Evolutionary conservation across 2,329 filamentous ascomycete genomes (phyloP).

Genomic region (Pseudogymnoascus sp.): DNA sequence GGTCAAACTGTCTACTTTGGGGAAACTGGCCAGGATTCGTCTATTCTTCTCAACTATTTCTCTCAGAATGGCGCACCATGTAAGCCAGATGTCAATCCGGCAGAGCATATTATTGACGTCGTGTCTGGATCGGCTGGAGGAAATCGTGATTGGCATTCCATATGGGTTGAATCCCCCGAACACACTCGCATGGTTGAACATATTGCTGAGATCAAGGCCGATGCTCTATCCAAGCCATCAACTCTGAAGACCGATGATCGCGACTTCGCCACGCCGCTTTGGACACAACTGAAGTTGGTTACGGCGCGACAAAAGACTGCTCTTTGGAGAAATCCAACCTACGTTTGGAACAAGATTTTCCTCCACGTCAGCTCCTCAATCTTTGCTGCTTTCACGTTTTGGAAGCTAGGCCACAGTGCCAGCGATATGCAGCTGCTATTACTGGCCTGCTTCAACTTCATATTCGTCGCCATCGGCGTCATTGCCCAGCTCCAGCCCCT

Average conservation of each 20-base stretch:
- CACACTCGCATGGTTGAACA: constrained; percentile 48
- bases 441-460: constrained; percentile 56
- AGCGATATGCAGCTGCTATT: constrained; percentile 46
- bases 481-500: constrained; percentile 52
- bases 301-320: constrained; percentile 53
- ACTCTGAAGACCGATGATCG: constrained; percentile 44
- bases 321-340: constrained; percentile 55
- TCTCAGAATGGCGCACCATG: constrained; percentile 50
- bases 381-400: constrained; percentile 56
- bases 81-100: constrained; percentile 44
- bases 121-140: constrained; percentile 42
- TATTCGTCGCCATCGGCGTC: constrained; percentile 52
- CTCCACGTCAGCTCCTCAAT: constrained; percentile 49
- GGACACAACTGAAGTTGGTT: constrained; percentile 56
- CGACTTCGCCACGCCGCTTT: constrained; percentile 66
- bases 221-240: constrained; percentile 41
- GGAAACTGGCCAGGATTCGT: constrained; percentile 53
- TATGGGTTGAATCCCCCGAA: constrained; percentile 59
- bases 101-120: constrained; percentile 33
- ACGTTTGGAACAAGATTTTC: constrained; percentile 39
- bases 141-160: constrained; percentile 57
- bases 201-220: constrained; percentile 54
- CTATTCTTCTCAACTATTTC: constrained; percentile 54
- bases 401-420: constrained; percentile 46
- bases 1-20: constrained; percentile 65